These are phyloP conservation scores for Alternaria incomplexa DNA, from an alignment of 2,329 filamentous ascomycete genomes.

Conservation along the genomic window DNA sequence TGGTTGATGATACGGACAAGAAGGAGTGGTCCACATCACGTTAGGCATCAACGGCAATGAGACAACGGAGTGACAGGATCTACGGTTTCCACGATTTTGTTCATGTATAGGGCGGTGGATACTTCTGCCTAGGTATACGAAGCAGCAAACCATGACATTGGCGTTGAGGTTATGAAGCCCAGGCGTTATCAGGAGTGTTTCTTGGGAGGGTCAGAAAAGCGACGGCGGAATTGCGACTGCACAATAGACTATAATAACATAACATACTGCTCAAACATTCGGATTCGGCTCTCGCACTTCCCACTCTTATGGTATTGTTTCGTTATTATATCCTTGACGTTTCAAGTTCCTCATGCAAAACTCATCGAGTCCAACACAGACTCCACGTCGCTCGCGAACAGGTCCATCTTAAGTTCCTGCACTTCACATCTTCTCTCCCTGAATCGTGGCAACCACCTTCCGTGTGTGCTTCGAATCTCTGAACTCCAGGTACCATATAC, in stretches of 20 bases:
- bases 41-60: not conserved
- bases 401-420: not conserved
- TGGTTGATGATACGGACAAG: not conserved
- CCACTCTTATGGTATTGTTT: not conserved
- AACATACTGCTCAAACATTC: not conserved
- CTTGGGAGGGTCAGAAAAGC: not conserved
- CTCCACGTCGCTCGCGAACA: not conserved
- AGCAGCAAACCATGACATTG: not conserved
- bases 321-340: not conserved
- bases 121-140: not conserved
- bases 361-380: not conserved
- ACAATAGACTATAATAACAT: not conserved
- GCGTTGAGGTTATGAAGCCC: not conserved
- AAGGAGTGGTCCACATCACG: not conserved
- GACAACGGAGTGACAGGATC: not conserved
- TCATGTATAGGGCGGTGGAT: not conserved
- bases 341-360: not conserved
- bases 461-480: slow-evolving; percentile 75
- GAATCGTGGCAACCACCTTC: slow-evolving; percentile 89
- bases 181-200: not conserved
- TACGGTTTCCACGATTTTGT: not conserved
- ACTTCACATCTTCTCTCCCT: slow-evolving; percentile 72
- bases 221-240: not conserved
- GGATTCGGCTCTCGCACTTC: not conserved
- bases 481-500: slow-evolving; percentile 96